phyloP scores from a whole-genome alignment of 257 asterid genomes.

The Capsicum pubescens region DNA sequence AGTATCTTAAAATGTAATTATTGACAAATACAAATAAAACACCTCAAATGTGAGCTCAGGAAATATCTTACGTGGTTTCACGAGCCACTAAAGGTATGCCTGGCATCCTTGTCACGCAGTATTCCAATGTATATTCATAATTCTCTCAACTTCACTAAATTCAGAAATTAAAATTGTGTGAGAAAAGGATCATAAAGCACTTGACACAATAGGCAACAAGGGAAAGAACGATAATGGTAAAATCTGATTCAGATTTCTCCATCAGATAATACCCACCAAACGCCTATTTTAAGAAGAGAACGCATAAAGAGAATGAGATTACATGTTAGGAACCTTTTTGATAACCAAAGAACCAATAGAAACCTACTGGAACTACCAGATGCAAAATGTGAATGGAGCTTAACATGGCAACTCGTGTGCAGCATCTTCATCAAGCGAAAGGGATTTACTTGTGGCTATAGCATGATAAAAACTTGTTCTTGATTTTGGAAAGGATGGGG shows the following conservation, averaged over 20 bases:
- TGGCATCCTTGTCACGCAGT: slow-evolving; percentile 69
- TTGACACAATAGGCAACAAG: slow-evolving; percentile 12
- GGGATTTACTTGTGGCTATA: not conserved
- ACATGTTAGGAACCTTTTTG: slow-evolving; percentile 15
- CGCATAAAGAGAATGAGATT: not conserved
- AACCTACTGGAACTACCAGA: slow-evolving; percentile 17
- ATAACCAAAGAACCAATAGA: slow-evolving; percentile 5
- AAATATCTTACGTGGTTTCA: slow-evolving; percentile 74
- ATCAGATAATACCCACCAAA: not conserved
- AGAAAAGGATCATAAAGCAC: slow-evolving; percentile 26
- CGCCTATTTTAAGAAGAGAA: not conserved
- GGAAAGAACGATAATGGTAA: not conserved
- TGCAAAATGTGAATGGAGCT: slow-evolving; percentile 11
- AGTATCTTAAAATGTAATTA: slow-evolving; percentile 39
- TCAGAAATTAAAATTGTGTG: slow-evolving; percentile 35
- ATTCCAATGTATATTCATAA: slow-evolving; percentile 43
- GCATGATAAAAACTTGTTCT: not conserved
- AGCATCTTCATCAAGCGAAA: slow-evolving; percentile 13
- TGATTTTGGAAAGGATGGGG: slow-evolving; percentile 8
- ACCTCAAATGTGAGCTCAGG: slow-evolving; percentile 35
- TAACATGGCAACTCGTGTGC: slow-evolving; percentile 20
- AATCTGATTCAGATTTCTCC: not conserved
- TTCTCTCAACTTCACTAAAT: slow-evolving; percentile 34
- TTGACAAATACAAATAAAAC: slow-evolving; percentile 26
- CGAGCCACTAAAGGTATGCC: slow-evolving; percentile 91